These are phyloP conservation scores for Tuctoria greenei DNA, from an alignment of 176 grass and related monocot genomes.

Conservation along the genomic window DNA sequence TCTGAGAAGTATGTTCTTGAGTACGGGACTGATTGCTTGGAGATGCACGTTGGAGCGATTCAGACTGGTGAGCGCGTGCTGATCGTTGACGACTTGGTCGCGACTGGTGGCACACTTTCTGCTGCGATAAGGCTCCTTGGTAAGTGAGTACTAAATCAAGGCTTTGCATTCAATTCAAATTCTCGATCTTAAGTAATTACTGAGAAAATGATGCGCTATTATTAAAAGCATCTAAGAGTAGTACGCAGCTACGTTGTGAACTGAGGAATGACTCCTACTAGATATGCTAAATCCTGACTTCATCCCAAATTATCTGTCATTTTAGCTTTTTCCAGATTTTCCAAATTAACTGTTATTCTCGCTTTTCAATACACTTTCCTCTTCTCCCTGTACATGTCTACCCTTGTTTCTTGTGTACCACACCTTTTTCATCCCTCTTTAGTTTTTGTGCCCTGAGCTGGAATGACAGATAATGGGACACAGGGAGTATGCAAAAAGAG, in stretches of 20 bases:
- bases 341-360: too few relatives aligned
- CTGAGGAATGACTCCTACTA: background rate
- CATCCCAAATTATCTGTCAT: too few relatives aligned
- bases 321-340: too few relatives aligned
- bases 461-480: too few relatives aligned
- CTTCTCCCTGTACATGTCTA: too few relatives aligned
- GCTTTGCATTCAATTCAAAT: too few relatives aligned
- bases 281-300: background rate
- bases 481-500: too few relatives aligned
- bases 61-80: constrained; percentile 59
- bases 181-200: background rate
- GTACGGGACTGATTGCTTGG: constrained; percentile 83
- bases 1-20: constrained; percentile 81
- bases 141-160: constrained; percentile 16
- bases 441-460: too few relatives aligned
- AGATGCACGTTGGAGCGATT: constrained; percentile 91
- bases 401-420: too few relatives aligned
- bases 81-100: constrained; percentile 80
- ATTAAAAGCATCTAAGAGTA: background rate
- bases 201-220: background rate
- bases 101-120: constrained; percentile 83
- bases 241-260: too few relatives aligned
- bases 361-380: too few relatives aligned
- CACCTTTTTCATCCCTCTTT: too few relatives aligned
- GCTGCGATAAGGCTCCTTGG: constrained; percentile 86